Evolutionary conservation across 768 basidiomycete genomes (phyloP).

Genomic region (Mycena latifolia): DNA sequence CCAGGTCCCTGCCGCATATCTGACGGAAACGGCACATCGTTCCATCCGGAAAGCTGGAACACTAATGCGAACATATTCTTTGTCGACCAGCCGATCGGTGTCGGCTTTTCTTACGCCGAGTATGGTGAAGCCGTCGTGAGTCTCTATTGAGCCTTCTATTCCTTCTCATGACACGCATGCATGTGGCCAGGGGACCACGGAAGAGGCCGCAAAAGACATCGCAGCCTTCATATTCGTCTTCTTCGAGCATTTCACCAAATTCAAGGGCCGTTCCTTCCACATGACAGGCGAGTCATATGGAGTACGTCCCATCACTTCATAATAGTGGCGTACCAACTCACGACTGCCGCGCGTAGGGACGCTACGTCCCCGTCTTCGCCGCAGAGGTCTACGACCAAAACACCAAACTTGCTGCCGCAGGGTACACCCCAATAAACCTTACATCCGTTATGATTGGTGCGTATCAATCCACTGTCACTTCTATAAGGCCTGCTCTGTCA

Average conservation of each 20-base stretch:
- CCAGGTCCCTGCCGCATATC: constrained; percentile 77
- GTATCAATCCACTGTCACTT: constrained; percentile 38
- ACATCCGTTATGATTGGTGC: constrained; percentile 59
- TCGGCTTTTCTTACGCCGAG: constrained; percentile 75
- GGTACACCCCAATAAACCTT: constrained; percentile 62
- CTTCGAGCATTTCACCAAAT: constrained; percentile 79
- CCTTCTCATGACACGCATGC: neutral
- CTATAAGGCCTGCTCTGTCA: no score
- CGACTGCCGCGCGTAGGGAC: constrained; percentile 60
- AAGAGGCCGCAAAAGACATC: constrained; percentile 44
- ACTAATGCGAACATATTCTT: constrained; percentile 73
- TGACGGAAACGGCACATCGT: constrained; percentile 61
- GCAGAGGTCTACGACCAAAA: constrained; percentile 64
- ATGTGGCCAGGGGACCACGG: constrained; percentile 8
- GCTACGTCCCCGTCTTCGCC: constrained; percentile 65
- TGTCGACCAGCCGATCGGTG: constrained; percentile 72
- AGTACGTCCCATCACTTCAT: constrained; percentile 44
- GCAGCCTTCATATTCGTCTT: constrained; percentile 80
- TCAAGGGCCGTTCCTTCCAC: constrained; percentile 76
- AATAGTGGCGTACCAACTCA: no score
- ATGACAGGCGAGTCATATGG: constrained; percentile 71
- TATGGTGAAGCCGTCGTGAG: constrained; percentile 66
- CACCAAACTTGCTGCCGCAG: constrained; percentile 49
- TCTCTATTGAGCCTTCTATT: neutral
- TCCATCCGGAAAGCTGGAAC: constrained; percentile 77